phyloP scores from a whole-genome alignment of 495 filamentous ascomycete genomes.

The Rhypophila decipiens region DNA sequence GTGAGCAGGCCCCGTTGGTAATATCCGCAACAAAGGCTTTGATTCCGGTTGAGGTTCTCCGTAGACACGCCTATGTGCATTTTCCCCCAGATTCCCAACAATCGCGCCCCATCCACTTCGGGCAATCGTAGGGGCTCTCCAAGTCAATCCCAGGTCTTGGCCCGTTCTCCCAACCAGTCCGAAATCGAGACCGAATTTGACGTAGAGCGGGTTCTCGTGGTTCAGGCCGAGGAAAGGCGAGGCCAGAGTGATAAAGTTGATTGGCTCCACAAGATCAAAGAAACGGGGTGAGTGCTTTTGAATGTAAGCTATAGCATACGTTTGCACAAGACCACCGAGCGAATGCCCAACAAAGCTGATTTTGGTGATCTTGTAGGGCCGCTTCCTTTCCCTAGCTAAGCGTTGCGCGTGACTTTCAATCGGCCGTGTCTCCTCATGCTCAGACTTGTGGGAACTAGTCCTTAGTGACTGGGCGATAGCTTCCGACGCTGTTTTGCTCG shows the following conservation, averaged over 20 bases:
- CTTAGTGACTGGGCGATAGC: slow-evolving; percentile 32
- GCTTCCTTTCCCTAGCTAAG: slow-evolving; percentile 31
- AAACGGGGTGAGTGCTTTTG: slow-evolving; percentile 91
- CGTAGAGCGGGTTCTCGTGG: slow-evolving; percentile 95
- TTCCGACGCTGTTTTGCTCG: slow-evolving; percentile 47
- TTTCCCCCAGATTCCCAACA: slow-evolving; percentile 67
- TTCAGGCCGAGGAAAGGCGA: slow-evolving; percentile 88
- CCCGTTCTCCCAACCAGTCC: slow-evolving; percentile 92
- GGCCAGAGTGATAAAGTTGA: slow-evolving; percentile 92
- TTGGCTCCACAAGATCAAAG: slow-evolving; percentile 76
- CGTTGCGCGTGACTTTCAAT: slow-evolving; percentile 32
- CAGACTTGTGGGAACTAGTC: slow-evolving; percentile 18
- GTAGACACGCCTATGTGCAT: slow-evolving; percentile 55
- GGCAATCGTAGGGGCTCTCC: slow-evolving; percentile 78
- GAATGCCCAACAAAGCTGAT: slow-evolving; percentile 96
- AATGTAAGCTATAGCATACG: slow-evolving; percentile 95
- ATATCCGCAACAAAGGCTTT: slow-evolving; percentile 83
- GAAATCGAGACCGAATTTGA: slow-evolving; percentile 94
- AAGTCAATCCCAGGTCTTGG: slow-evolving; percentile 89
- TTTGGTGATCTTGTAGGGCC: slow-evolving; percentile 80
- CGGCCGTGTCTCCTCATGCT: slow-evolving; percentile 34
- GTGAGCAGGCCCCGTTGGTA: slow-evolving; percentile 91
- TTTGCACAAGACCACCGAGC: slow-evolving; percentile 84
- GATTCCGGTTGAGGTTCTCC: slow-evolving; percentile 64
- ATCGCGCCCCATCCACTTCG: slow-evolving; percentile 83